Conservation (phyloP, 2,329 filamentous ascomycete genomes). For the Penicillium palitans region DNA sequence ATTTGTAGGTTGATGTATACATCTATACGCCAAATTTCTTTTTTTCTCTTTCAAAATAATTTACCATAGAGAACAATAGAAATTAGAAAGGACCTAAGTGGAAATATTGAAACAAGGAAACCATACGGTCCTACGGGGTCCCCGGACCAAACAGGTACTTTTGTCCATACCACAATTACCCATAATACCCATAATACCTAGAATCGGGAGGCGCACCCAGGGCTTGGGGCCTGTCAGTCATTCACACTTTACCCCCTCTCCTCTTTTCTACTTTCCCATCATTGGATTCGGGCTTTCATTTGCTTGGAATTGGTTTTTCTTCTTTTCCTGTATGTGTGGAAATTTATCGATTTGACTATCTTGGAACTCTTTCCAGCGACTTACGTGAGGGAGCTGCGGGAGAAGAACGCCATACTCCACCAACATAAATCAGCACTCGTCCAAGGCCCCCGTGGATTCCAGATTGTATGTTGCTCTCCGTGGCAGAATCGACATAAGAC, state of each 20-base stretch:
- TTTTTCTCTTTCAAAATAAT: too few species aligned
- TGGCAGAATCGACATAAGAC: not conserved
- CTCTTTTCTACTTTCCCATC: not conserved
- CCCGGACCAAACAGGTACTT: conserved; percentile 2
- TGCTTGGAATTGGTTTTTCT: too few species aligned
- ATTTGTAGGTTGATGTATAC: too few species aligned
- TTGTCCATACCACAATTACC: conserved; percentile 4
- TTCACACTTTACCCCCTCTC: conserved; percentile 14
- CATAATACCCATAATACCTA: not conserved
- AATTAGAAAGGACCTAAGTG: not conserved
- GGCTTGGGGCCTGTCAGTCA: conserved; percentile 13
- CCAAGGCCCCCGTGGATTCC: not conserved
- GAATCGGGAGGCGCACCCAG: conserved; percentile 13
- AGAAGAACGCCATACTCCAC: not conserved
- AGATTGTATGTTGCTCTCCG: not conserved
- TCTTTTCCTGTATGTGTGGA: not conserved
- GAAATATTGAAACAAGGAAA: not conserved
- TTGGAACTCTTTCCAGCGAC: not conserved
- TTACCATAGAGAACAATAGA: not conserved
- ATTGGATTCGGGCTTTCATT: too few species aligned
- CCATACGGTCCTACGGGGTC: not conserved
- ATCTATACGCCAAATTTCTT: too few species aligned
- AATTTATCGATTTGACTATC: not conserved
- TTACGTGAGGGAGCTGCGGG: not conserved
- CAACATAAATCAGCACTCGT: not conserved